phyloP scores from a whole-genome alignment of 2,329 filamentous ascomycete species.

The Pseudogymnoascus pannorum region DNA sequence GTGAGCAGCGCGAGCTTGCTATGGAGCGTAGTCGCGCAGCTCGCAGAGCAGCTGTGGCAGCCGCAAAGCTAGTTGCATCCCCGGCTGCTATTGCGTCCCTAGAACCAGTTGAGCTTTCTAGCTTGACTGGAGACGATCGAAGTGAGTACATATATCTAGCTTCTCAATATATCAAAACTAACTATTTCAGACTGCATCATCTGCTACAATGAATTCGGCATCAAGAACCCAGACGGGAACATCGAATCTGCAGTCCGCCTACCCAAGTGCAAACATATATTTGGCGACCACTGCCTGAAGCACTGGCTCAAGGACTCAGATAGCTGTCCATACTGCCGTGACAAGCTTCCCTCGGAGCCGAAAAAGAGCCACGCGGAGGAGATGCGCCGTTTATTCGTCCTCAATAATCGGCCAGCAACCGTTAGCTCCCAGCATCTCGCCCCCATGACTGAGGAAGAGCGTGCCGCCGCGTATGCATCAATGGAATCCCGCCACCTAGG shows the following conservation, averaged over 20 bases:
- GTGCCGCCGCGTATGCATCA: neutral
- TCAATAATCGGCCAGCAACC: neutral
- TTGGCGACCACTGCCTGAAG: slow-evolving; percentile 57
- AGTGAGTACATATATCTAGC: slow-evolving; percentile 21
- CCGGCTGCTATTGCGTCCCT: slow-evolving; percentile 25
- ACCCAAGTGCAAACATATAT: slow-evolving; percentile 56
- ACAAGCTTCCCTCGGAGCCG: slow-evolving; percentile 48
- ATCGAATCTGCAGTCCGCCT: slow-evolving; percentile 50
- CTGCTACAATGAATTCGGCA: slow-evolving; percentile 57
- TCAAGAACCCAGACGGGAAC: slow-evolving; percentile 49
- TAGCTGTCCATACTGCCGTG: slow-evolving; percentile 57
- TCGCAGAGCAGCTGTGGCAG: slow-evolving; percentile 19
- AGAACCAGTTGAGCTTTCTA: slow-evolving; percentile 22
- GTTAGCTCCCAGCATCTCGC: neutral
- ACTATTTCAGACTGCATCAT: slow-evolving; percentile 47
- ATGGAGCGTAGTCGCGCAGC: slow-evolving; percentile 20
- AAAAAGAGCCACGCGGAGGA: neutral
- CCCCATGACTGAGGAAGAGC: neutral
- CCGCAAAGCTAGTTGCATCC: slow-evolving; percentile 23
- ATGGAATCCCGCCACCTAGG: neutral
- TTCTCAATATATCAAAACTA: slow-evolving; percentile 6
- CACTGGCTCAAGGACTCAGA: slow-evolving; percentile 58
- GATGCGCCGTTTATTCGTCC: neutral
- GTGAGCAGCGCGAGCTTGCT: slow-evolving; percentile 9
- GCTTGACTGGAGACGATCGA: slow-evolving; percentile 21